Evolutionary conservation across 768 basidiomycete genomes (phyloP), one percentile per base, ranked within the genome.

Genomic region (Kwoniella heveanensis): DNA sequence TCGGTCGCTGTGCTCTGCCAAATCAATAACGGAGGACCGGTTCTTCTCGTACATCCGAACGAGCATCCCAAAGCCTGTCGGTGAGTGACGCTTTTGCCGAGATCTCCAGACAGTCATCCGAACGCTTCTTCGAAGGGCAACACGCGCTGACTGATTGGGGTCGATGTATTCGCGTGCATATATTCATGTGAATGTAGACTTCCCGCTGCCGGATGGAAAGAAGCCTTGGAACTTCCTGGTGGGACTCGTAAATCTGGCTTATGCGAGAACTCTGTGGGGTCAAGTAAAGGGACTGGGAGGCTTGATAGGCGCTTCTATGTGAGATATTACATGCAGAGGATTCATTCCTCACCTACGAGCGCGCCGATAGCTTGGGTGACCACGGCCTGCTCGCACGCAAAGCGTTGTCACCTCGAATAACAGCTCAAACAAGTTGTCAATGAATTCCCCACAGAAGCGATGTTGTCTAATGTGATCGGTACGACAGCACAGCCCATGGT

Each of bases 21-120:
- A 99, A 77, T 89, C 89, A 15, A 86, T 99, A 54, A 86, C 91
- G 58, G 83, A 85, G 19, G 96, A 99, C 79, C 85, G 90, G 51
- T 92, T 89, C 85, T 91, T 92, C 59, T 87, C 87, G 32, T 76
- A 88, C 48, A 83, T 94, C 47, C 88, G 92, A 77, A 99, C 96
- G 0, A 81, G 79, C 12, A 96, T 99, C 64, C 96, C 96, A 0
- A 84, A 84, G 49, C 87, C 88, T 1, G 82, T 99, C 29, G 91
- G 80, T 80, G 26, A 65, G 80, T 76, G 7, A 32, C 13, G n/a
- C n/a, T n/a, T n/a, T n/a, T 36, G 32, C 6, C 32, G 7, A 7
- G 32, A 36, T 36, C 32, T 36, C 6, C 32, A 36, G 7, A 36
- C 32, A 36, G 32, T 36, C 32, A 36, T 36, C 32, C n/a, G 32